Conservation (phyloP, 2,329 filamentous ascomycete species). For the Aotearoamyces nothofagi region DNA sequence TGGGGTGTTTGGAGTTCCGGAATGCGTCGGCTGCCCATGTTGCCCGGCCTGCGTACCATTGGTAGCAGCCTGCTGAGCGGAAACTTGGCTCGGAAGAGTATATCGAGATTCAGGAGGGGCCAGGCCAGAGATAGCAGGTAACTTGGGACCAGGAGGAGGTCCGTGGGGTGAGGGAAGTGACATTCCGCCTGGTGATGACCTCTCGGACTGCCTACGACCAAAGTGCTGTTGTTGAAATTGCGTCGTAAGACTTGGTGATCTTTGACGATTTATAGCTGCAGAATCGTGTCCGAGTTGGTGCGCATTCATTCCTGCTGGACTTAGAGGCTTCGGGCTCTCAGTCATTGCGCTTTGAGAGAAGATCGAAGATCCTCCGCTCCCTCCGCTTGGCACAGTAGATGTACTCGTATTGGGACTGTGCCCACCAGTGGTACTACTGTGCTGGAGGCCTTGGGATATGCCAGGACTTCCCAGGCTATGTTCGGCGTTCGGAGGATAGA, state of each 20-base stretch:
- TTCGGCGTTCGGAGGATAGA: conserved; percentile 47
- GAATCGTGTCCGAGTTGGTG: conserved; percentile 37
- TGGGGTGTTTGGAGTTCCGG: conserved; percentile 14
- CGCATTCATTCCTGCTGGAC: conserved; percentile 35
- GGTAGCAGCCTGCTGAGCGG: conserved; percentile 10
- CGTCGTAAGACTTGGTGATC: conserved; percentile 50
- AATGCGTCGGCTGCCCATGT: conserved; percentile 9
- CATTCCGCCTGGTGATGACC: conserved; percentile 27
- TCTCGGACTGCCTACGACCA: conserved; percentile 38
- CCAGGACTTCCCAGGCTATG: conserved; percentile 36
- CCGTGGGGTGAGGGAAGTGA: conserved; percentile 16
- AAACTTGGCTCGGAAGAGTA: conserved; percentile 15
- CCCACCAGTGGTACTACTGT: conserved; percentile 19
- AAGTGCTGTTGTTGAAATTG: conserved; percentile 51
- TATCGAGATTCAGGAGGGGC: conserved; percentile 20
- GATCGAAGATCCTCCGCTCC: conserved; percentile 27
- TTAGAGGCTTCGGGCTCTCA: conserved; percentile 76
- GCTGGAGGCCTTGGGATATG: conserved; percentile 33
- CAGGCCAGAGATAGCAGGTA: conserved; percentile 17
- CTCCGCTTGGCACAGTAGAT: conserved; percentile 30
- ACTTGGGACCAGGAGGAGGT: conserved; percentile 15
- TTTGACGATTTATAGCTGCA: conserved; percentile 34
- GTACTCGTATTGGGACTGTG: conserved; percentile 35
- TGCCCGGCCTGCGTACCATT: conserved; percentile 9
- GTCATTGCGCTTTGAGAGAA: conserved; percentile 63